phyloP scores from a whole-genome alignment of 331 rosid genomes.

The Rosa hybrid region DNA sequence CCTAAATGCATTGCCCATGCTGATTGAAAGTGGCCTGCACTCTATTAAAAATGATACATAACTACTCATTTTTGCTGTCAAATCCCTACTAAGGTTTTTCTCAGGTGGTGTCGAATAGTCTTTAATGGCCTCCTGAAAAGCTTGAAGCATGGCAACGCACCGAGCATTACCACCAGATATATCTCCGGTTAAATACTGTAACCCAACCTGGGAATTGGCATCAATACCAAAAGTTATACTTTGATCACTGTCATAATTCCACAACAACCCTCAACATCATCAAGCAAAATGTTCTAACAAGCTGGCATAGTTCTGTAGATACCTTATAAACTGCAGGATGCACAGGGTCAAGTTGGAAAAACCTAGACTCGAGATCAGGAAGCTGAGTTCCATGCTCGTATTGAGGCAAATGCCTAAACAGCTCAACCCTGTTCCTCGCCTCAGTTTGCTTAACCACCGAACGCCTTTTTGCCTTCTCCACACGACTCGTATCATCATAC shows the following conservation, averaged over 20 bases:
- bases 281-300: slow-evolving; percentile 7
- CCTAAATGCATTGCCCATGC: slow-evolving; percentile 93
- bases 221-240: slow-evolving; percentile 2
- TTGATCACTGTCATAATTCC: neutral
- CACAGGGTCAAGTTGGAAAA: slow-evolving; percentile 76
- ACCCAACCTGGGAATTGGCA: slow-evolving; percentile 70
- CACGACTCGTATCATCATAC: slow-evolving; percentile 84
- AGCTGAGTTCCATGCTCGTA: slow-evolving; percentile 98
- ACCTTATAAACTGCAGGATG: slow-evolving; percentile 97
- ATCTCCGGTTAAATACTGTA: slow-evolving; percentile 82
- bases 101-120: slow-evolving; percentile 63
- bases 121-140: slow-evolving; percentile 76
- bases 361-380: slow-evolving; percentile 85
- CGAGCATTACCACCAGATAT: slow-evolving; percentile 88
- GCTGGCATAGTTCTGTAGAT: neutral
- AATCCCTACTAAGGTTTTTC: slow-evolving; percentile 67
- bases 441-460: slow-evolving; percentile 91
- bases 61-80: slow-evolving; percentile 76
- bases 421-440: slow-evolving; percentile 92
- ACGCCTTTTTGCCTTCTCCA: slow-evolving; percentile 91
- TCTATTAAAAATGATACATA: slow-evolving; percentile 79
- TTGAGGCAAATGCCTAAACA: slow-evolving; percentile 96
- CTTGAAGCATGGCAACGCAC: slow-evolving; percentile 72
- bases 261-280: neutral
- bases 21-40: slow-evolving; percentile 87